A percentile compares a stretch with the other conserved stretches of the same genome.
phyloP scores from a whole-genome alignment of 2,329 filamentous ascomycete species.

The Sporothrix pallida region DNA sequence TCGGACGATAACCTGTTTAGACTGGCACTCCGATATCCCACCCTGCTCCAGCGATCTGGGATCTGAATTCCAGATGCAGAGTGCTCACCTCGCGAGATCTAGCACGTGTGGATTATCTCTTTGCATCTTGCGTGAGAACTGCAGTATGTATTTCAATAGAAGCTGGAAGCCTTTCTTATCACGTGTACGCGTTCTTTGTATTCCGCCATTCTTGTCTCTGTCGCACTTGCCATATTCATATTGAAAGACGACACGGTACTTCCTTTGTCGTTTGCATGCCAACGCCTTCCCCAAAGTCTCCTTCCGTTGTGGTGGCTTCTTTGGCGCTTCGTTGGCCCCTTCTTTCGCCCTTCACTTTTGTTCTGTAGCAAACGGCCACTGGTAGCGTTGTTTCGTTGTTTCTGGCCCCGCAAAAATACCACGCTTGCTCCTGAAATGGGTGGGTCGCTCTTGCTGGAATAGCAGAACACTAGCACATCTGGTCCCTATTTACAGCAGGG shows the following conservation, averaged over 20 bases:
- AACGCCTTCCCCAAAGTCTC: background rate
- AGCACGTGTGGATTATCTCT: background rate
- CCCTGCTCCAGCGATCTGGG: background rate
- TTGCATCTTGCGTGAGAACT: background rate
- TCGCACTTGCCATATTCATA: background rate
- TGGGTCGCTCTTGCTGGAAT: conserved; percentile 28
- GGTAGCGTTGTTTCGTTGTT: conserved; percentile 33
- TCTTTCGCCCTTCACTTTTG: conserved; percentile 18
- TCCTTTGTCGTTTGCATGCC: conserved; percentile 22
- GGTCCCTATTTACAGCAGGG: conserved; percentile 29
- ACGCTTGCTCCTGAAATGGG: conserved; percentile 35
- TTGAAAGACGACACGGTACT: background rate
- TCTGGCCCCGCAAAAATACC: conserved; percentile 32
- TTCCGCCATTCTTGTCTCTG: background rate
- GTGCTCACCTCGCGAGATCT: background rate
- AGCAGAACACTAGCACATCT: background rate
- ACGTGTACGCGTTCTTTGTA: background rate
- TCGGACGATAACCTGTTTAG: conserved; percentile 2
- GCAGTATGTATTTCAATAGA: background rate
- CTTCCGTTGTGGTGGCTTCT: conserved; percentile 5
- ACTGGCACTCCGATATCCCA: background rate
- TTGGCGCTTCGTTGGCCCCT: conserved; percentile 3
- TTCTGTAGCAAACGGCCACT: conserved; percentile 20
- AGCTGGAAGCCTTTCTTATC: background rate
- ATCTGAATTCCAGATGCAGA: background rate